Base-by-base conservation (phyloP, 116 monocot species). In the Zostera marina region DNA sequence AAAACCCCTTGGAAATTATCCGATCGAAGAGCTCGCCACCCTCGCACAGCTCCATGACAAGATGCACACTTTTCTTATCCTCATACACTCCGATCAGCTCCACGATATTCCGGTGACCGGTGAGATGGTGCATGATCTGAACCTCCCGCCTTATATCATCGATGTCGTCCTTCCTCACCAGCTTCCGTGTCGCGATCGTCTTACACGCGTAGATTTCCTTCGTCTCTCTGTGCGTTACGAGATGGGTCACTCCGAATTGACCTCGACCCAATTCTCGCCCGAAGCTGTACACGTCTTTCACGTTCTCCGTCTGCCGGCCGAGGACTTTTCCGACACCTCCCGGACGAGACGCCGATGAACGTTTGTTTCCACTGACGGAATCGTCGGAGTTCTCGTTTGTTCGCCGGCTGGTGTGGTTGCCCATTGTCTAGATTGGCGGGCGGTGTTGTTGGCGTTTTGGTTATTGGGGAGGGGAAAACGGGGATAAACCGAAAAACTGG, bases 31-130 rank as follows among this genome's bases (percentile, higher is more conserved):
- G 71, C 75, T 86, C 86, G 16, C 87, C 82, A 39, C 83, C 85
- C 69, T 76, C 76, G 62, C 92, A 86, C 14, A 92, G 79, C 68
- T 92, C 86, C 92, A 92, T 85, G 4, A 85, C 71, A 5, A 85
- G 72, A 48, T 82, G 63, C 12, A 77, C 77, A 9, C 68, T 63
- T 26, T 60, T 52, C 10, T 75, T 68, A 61, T 85, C 85, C 72
- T 85, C 85, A 66, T 64, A 85, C 3, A 74, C 74, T 2, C 74
- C 80, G 40, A 63, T 58, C 11, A 70, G 63, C 24, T 70, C 70
- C 11, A 70, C 70, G 48, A 70, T 48, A 51, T 70, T 63, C 16
- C 63, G 53, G 63, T 70, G 70, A 8, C 70, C 70, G 19, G 63
- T 63, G 8, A 70, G 70, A 41, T 70, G 70, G 63, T 70, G 62